A percentile compares a stretch with the other conserved stretches of the same genome.
Evolutionary conservation across 139 green algal species (phyloP).

Genomic region (Micromonas pusilla): DNA sequence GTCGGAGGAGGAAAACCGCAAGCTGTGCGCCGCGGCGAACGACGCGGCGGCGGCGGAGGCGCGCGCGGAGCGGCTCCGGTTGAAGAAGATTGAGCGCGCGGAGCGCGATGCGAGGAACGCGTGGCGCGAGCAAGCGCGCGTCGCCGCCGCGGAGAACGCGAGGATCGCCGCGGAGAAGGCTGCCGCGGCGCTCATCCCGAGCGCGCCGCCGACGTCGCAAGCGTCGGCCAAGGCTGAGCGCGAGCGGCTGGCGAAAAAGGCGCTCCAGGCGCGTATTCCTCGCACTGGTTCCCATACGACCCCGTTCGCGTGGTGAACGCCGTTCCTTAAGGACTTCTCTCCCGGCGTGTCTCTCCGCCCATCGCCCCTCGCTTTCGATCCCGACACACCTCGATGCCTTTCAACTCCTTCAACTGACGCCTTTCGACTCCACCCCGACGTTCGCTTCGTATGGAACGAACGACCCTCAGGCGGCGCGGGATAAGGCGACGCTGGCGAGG

Average conservation of each 20-base stretch:
- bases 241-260: not conserved
- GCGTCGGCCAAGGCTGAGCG: not conserved
- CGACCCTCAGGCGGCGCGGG: no score
- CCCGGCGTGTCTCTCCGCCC: no score
- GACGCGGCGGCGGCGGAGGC: not conserved
- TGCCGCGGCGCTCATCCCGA: not conserved
- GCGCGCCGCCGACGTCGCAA: not conserved
- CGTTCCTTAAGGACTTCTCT: no score
- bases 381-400: no score
- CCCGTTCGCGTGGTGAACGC: no score
- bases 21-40: not conserved
- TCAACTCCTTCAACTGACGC: no score
- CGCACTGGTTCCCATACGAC: no score
- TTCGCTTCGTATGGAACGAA: no score
- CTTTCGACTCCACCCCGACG: no score
- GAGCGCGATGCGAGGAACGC: not conserved
- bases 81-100: not conserved
- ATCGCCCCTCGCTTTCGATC: no score
- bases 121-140: not conserved
- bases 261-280: no score
- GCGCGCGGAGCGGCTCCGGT: not conserved
- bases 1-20: not conserved
- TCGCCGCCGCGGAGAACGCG: not conserved
- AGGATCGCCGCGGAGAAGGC: not conserved
- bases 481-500: not conserved